Base-by-base conservation (phyloP, 1,139 yeast genomes). In the Blastobotrys elegans region DNA sequence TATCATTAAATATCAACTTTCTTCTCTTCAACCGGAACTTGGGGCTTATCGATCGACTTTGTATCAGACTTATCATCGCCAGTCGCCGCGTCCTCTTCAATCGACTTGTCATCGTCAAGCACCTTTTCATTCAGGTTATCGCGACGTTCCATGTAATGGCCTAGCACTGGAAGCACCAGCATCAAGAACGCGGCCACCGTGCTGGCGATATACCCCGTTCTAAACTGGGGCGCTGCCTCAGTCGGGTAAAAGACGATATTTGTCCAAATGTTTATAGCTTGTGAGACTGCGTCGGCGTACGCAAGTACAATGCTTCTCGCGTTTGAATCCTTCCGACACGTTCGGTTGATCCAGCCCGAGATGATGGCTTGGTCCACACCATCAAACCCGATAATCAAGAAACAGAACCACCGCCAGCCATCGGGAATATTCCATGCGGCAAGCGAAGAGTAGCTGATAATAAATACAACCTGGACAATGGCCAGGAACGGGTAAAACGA, bases 391-490 rank as follows among this genome's bases (percentile, higher is more conserved):
- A 68, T 61, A 14, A 66, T 53, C 63, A 72, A 65, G 56, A 70
- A 76, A 1, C 76, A 79, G 55, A 72, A 72, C 72, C 77, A 71
- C 48, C 71, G 71, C 10, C 71, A 74, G 4, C 71, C 67, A 44
- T 69, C 69, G 13, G 70, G 63, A 11, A 74, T 74, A 43, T 68
- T 52, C 79, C 79, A 75, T 4, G 70, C 70, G 2, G 75, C 73
- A 46, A 75, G 60, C 46, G 74, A 65, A 18, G 72, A 63, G 48
- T 72, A 67, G 4, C 69, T 61, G 16, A 68, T 56, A 34, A 68
- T 65, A 48, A 67, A 68, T 17, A 61, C 48, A 21, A 51, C 32
- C 49, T 68, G 70, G n/a, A 60, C 59, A 33, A 67, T 32, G 0
- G 68, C 53, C 51, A 68, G 52, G 49, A 66, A 63, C 29, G 69